Conservation (phyloP, 192 early-diverging fungal genomes). For the Backusella liffmaniae region DNA sequence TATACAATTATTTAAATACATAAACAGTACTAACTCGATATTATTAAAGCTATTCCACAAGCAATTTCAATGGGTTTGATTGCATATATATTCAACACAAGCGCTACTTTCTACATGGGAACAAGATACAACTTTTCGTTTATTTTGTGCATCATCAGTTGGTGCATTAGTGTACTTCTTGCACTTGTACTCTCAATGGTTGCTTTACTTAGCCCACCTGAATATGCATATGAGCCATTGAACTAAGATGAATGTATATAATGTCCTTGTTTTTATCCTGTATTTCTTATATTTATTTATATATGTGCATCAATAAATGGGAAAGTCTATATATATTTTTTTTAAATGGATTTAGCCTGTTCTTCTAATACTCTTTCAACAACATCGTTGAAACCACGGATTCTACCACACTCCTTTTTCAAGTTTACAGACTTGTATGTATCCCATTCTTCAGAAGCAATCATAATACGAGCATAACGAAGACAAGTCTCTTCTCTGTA, state of each 20-base stretch:
- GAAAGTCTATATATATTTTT: background rate
- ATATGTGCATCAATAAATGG: background rate
- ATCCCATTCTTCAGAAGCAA: constrained; percentile 42
- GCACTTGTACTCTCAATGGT: constrained; percentile 23
- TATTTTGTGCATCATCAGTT: constrained; percentile 30
- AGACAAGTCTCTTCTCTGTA: constrained; percentile 54
- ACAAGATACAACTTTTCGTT: constrained; percentile 36
- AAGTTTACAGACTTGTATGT: constrained; percentile 43
- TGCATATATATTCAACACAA: constrained; percentile 34
- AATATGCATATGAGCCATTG: constrained; percentile 24
- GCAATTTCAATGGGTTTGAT: constrained; percentile 32
- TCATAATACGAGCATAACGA: constrained; percentile 47
- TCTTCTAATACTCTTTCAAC: constrained; percentile 21
- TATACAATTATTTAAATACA: background rate
- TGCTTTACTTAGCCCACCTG: constrained; percentile 30
- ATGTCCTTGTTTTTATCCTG: background rate
- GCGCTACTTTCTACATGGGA: constrained; percentile 30
- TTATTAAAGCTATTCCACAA: constrained; percentile 29
- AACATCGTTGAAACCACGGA: constrained; percentile 49
- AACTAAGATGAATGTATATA: background rate
- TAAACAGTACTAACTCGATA: too few species aligned
- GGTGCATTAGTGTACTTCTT: constrained; percentile 26
- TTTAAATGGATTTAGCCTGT: background rate
- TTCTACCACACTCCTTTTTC: constrained; percentile 49
- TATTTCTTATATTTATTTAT: background rate